Evolutionary conservation across 192 early-diverging fungal genomes (phyloP).

Genomic region (Coemansia biformis): DNA sequence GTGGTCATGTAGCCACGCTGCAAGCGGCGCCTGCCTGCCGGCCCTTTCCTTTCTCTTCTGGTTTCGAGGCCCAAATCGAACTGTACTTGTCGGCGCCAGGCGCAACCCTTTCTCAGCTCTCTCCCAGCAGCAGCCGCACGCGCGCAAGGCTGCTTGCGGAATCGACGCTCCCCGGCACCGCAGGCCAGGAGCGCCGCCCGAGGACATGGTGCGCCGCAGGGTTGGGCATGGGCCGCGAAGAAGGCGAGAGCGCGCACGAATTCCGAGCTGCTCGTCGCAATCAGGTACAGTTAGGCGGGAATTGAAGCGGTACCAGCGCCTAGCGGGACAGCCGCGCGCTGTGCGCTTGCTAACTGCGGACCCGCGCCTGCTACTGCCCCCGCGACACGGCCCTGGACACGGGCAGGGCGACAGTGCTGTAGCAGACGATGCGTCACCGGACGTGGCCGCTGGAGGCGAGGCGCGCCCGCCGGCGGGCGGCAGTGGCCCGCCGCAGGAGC

Average conservation of each 20-base stretch:
- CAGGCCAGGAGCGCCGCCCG: not conserved
- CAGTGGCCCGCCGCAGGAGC: conserved; percentile 9
- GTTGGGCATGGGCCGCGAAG: conserved; percentile 9
- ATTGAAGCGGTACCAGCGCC: too few relatives aligned
- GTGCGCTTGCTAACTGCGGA: too few relatives aligned
- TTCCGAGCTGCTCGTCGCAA: not conserved
- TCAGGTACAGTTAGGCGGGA: not conserved
- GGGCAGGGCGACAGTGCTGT: too few relatives aligned
- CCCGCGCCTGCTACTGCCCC: too few relatives aligned
- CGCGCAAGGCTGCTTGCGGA: too few relatives aligned
- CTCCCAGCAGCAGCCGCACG: too few relatives aligned
- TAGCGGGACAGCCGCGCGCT: too few relatives aligned
- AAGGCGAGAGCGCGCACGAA: not conserved
- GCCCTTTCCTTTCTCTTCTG: conserved; percentile 1
- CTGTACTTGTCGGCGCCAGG: too few relatives aligned
- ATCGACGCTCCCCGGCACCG: not conserved
- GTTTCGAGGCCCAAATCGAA: too few relatives aligned
- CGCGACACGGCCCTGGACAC: too few relatives aligned
- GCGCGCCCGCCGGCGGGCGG: not conserved
- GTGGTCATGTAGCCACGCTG: conserved; percentile 30
- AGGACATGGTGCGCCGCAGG: conserved; percentile 21
- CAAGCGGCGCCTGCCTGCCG: not conserved
- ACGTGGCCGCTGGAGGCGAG: too few relatives aligned
- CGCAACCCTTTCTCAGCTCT: conserved; percentile 1
- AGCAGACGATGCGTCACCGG: too few relatives aligned